phyloP scores from a whole-genome alignment of 441 rosid species.

The Flueggea neowawraea region DNA sequence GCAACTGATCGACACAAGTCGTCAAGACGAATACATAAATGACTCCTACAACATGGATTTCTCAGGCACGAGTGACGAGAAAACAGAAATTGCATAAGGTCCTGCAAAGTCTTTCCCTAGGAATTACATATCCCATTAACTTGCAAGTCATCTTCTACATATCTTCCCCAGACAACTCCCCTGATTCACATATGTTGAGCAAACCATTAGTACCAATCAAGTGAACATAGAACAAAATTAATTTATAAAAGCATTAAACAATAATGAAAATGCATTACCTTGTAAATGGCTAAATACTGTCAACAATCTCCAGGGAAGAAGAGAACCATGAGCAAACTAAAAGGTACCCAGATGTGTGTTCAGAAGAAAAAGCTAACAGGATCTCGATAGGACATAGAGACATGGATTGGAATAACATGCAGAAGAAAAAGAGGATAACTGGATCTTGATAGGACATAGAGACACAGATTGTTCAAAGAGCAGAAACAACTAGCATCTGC shows the following conservation, averaged over 20 bases:
- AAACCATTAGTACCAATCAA: background rate
- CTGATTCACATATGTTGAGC: background rate
- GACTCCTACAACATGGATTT: too few relatives aligned
- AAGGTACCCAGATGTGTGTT: background rate
- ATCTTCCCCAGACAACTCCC: too few relatives aligned
- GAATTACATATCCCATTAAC: too few relatives aligned
- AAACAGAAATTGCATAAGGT: too few relatives aligned
- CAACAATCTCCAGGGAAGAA: conserved; percentile 26
- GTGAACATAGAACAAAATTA: background rate
- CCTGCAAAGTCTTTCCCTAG: too few relatives aligned
- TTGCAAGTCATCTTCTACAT: too few relatives aligned
- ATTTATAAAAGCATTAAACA: background rate
- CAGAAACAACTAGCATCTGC: conserved; percentile 23
- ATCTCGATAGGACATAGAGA: background rate
- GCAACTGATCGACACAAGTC: background rate
- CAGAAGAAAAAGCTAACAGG: background rate
- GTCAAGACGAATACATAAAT: too few relatives aligned
- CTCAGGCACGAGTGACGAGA: too few relatives aligned
- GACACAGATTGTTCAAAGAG: conserved; percentile 20
- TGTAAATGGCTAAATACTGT: conserved; percentile 14
- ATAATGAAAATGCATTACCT: conserved; percentile 27
- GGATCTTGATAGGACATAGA: conserved; percentile 16
- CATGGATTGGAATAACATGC: background rate
- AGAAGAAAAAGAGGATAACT: conserved; percentile 12
- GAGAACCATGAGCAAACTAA: background rate